phyloP scores from a whole-genome alignment of 1,284 basidiomycete genomes.

The Cryptococcus jaspeensis region DNA sequence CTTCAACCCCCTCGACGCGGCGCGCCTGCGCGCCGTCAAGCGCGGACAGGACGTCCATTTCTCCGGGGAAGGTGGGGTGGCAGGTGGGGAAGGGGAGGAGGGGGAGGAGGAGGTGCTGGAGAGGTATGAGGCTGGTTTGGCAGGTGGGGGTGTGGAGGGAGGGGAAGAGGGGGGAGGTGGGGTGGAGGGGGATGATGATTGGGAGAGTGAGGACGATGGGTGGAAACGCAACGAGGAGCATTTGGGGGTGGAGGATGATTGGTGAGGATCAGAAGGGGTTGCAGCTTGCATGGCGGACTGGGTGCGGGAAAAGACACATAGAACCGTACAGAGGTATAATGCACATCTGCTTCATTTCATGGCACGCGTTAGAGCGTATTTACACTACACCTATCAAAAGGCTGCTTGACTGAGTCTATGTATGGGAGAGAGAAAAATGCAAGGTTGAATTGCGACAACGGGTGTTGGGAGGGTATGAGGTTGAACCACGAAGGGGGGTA shows the following conservation, averaged over 20 bases:
- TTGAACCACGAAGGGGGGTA: conserved; percentile 2
- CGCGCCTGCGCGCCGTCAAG: conserved; percentile 24
- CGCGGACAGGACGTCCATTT: conserved; percentile 40
- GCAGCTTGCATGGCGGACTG: background rate
- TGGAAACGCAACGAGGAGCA: conserved; percentile 28
- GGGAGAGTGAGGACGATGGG: conserved; percentile 34
- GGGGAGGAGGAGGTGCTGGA: conserved; percentile 16
- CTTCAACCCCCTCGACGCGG: conserved; percentile 35
- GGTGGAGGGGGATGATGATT: conserved; percentile 11
- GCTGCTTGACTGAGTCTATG: too few relatives aligned
- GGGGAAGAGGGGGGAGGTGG: conserved; percentile 2
- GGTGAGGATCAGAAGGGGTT: background rate
- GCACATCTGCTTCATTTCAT: too few relatives aligned
- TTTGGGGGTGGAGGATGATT: conserved; percentile 28
- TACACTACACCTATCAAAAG: too few relatives aligned
- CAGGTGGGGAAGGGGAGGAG: conserved; percentile 13
- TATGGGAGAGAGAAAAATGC: conserved; percentile 4
- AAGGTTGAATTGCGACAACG: conserved; percentile 21
- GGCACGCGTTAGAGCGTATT: too few relatives aligned
- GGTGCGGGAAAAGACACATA: too few relatives aligned
- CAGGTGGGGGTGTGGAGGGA: background rate
- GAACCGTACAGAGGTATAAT: too few relatives aligned
- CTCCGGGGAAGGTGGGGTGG: conserved; percentile 24
- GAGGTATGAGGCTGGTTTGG: conserved; percentile 10
- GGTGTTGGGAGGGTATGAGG: conserved; percentile 1